These are phyloP conservation scores for Fusarium multiceps DNA, from an alignment of 2,329 filamentous ascomycete genomes.

Conservation along the genomic window DNA sequence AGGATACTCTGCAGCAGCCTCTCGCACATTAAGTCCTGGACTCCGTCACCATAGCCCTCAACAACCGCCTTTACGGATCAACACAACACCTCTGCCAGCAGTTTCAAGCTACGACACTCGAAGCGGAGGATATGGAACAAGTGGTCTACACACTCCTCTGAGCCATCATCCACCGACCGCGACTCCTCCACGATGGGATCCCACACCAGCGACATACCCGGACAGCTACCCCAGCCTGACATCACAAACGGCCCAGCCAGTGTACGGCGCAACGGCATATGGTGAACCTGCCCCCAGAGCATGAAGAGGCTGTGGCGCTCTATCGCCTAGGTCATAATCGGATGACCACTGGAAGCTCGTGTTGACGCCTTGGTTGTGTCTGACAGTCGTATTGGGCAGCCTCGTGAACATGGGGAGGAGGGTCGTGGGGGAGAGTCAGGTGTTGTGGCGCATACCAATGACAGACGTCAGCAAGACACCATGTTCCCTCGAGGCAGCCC, in stretches of 20 bases:
- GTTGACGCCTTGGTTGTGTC: constrained; percentile 38
- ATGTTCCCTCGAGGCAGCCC: constrained; percentile 27
- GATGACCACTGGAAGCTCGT: constrained; percentile 43
- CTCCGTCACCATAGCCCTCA: constrained; percentile 52
- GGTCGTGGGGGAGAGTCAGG: constrained; percentile 51
- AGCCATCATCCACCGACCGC: constrained; percentile 53
- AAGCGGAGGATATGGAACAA: constrained; percentile 53
- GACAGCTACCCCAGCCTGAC: constrained; percentile 55
- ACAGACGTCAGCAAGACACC: constrained; percentile 38
- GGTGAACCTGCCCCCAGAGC: constrained; percentile 57
- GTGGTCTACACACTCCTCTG: constrained; percentile 55
- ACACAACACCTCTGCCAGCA: constrained; percentile 53
- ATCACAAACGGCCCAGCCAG: constrained; percentile 50
- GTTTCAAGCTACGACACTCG: constrained; percentile 54
- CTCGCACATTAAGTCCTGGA: constrained; percentile 57
- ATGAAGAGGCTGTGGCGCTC: constrained; percentile 46
- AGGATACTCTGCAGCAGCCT: constrained; percentile 49
- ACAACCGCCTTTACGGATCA: constrained; percentile 53
- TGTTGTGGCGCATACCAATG: constrained; percentile 55
- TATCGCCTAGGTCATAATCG: constrained; percentile 30
- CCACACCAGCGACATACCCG: constrained; percentile 52
- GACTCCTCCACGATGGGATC: constrained; percentile 57
- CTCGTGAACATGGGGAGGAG: constrained; percentile 49
- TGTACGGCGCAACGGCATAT: constrained; percentile 58
- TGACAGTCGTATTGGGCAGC: constrained; percentile 46